phyloP scores from a whole-genome alignment of 331 rosid species.

The Acacia pycnantha region DNA sequence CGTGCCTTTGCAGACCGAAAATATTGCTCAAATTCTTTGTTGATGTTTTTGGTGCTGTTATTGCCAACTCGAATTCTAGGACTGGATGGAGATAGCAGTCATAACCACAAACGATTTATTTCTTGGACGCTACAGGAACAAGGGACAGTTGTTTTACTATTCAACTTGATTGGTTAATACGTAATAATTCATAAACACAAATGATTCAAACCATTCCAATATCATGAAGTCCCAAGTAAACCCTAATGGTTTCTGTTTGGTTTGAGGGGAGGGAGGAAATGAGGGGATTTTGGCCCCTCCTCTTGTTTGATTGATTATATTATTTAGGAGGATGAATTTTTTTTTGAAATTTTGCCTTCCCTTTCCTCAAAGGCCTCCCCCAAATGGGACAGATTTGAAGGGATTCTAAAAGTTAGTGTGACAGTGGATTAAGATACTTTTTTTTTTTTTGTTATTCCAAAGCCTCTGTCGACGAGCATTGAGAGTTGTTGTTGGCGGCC shows the following conservation, averaged over 20 bases:
- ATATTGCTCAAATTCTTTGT: neutral
- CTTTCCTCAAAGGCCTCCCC: no score
- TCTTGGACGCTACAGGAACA: neutral
- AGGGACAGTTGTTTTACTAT: neutral
- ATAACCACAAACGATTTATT: neutral
- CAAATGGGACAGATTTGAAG: no score
- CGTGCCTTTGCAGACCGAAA: neutral
- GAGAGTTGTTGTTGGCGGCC: neutral
- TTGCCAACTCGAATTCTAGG: neutral
- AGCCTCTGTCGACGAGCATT: neutral
- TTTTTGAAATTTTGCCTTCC: no score
- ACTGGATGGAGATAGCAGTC: neutral
- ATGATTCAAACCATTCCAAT: neutral
- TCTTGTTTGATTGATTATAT: no score
- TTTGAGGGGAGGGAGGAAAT: no score
- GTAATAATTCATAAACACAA: neutral
- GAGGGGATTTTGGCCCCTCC: no score
- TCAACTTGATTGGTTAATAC: neutral
- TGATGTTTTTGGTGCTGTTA: neutral
- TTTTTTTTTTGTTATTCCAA: no score
- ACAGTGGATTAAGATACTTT: no score
- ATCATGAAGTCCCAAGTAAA: neutral
- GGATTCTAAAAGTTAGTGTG: no score
- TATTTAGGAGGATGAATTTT: no score
- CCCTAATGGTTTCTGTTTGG: no score